Conservation (phyloP, 768 basidiomycete species). For the Gyrodon lividus region DNA sequence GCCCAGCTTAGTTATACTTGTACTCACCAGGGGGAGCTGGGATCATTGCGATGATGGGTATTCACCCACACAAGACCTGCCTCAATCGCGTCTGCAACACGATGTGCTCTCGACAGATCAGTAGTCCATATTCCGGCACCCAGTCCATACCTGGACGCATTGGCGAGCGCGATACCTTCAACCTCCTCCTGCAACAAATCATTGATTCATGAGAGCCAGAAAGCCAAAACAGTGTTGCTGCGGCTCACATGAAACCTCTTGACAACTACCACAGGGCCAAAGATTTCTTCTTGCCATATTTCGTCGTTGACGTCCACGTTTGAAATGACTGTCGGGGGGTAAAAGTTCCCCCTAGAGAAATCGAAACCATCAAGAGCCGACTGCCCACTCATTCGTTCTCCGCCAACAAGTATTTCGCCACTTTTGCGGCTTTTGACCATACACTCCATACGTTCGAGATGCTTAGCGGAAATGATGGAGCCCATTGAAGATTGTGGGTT, state of each 20-base stretch:
- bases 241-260: slow-evolving; percentile 48
- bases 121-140: slow-evolving; percentile 82
- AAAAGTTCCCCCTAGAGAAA: slow-evolving; percentile 72
- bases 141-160: slow-evolving; percentile 75
- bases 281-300: slow-evolving; percentile 82
- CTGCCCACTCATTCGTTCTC: slow-evolving; percentile 57
- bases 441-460: slow-evolving; percentile 62
- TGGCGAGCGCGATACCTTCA: slow-evolving; percentile 69
- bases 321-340: slow-evolving; percentile 73
- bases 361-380: slow-evolving; percentile 71
- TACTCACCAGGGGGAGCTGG: slow-evolving; percentile 78
- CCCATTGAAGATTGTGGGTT: slow-evolving; percentile 78
- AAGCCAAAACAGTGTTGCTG: slow-evolving; percentile 13
- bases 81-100: slow-evolving; percentile 66
- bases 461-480: slow-evolving; percentile 65
- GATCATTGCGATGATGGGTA: slow-evolving; percentile 87
- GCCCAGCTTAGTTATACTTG: not conserved
- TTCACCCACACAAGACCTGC: slow-evolving; percentile 86
- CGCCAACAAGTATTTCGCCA: slow-evolving; percentile 60
- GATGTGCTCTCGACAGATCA: slow-evolving; percentile 72
- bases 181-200: slow-evolving; percentile 46
- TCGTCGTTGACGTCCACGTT: slow-evolving; percentile 56
- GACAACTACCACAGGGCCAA: slow-evolving; percentile 81
- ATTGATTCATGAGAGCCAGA: not conserved
- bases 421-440: slow-evolving; percentile 49